Percentiles rank a stretch among this genome's conserved stretches.
Conservation (phyloP, 2,329 filamentous ascomycete species). For the Pseudocercospora fijiensis region DNA sequence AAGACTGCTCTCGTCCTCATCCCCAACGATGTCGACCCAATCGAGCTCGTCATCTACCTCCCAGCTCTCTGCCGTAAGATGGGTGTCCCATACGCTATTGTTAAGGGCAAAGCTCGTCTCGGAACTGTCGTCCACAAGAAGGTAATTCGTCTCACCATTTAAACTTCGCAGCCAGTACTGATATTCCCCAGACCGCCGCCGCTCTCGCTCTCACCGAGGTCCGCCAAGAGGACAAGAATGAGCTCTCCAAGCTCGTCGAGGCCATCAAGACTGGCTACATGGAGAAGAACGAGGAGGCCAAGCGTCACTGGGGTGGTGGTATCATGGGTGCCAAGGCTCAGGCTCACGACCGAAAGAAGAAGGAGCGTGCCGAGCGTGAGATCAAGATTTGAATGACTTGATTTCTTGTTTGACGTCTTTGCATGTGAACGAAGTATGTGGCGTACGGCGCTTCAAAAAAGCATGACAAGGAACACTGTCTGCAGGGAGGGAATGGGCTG, state of each 20-base stretch:
- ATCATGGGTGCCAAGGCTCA: slow-evolving; percentile 98
- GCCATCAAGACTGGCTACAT: slow-evolving; percentile 98
- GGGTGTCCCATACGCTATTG: slow-evolving; percentile 97
- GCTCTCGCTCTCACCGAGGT: slow-evolving; percentile 96
- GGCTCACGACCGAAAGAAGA: slow-evolving; percentile 75
- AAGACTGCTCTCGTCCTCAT: slow-evolving; percentile 98
- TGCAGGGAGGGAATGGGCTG: slow-evolving; percentile 24
- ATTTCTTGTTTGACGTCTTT: slow-evolving; percentile 8
- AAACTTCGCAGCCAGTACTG: slow-evolving; percentile 19
- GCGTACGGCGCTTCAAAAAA: slow-evolving; percentile 25
- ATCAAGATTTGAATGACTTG: slow-evolving; percentile 81
- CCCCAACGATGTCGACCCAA: slow-evolving; percentile 98
- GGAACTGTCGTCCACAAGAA: slow-evolving; percentile 99
- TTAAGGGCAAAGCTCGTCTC: slow-evolving; percentile 99
- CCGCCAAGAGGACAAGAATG: slow-evolving; percentile 95
- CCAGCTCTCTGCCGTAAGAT: slow-evolving; percentile 99
- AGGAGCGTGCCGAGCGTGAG: slow-evolving; percentile 88
- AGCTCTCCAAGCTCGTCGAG: slow-evolving; percentile 94
- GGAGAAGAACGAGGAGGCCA: slow-evolving; percentile 88
- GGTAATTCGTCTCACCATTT: slow-evolving; percentile 51
- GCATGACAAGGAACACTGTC: slow-evolving; percentile 24
- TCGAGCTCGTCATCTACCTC: slow-evolving; percentile 98
- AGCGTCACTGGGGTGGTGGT: slow-evolving; percentile 97
- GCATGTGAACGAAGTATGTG: slow-evolving; percentile 21
- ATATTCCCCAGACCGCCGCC: slow-evolving; percentile 75